phyloP scores from a whole-genome alignment of 2,329 filamentous ascomycete species.

The Bimuria novae-zelandiae region DNA sequence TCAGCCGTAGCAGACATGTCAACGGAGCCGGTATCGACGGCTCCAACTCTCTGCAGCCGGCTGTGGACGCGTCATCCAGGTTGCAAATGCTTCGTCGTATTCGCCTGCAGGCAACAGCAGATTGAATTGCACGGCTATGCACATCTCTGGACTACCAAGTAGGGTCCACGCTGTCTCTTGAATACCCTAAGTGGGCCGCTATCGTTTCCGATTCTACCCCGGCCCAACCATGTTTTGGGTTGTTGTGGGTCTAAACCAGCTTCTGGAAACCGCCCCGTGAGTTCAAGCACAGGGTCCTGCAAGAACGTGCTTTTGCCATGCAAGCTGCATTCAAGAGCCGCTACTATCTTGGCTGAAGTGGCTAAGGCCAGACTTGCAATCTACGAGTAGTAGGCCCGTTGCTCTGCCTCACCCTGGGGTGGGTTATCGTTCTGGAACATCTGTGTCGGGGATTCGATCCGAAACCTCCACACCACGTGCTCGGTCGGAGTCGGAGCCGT shows the following conservation, averaged over 20 bases:
- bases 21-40: neutral
- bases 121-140: slow-evolving; percentile 1
- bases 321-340: no score
- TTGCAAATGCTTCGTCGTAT: neutral
- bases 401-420: neutral
- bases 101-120: slow-evolving; percentile 4
- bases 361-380: slow-evolving; percentile 1
- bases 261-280: neutral
- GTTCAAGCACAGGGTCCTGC: neutral
- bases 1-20: slow-evolving; percentile 1
- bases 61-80: neutral
- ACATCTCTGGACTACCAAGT: neutral
- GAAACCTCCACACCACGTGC: slow-evolving; percentile 3
- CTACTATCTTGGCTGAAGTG: neutral
- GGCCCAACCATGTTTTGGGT: neutral
- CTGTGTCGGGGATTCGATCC: slow-evolving; percentile 1
- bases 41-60: slow-evolving; percentile 3
- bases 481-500: no score
- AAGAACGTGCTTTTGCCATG: neutral
- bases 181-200: neutral
- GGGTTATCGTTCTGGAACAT: no score
- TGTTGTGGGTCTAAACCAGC: neutral
- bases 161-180: neutral
- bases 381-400: neutral
- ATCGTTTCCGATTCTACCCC: neutral